A percentile compares a stretch with the other conserved stretches of the same genome.
Conservation (phyloP, 2,329 filamentous ascomycete species). For the Lasiodiplodia theobromae region DNA sequence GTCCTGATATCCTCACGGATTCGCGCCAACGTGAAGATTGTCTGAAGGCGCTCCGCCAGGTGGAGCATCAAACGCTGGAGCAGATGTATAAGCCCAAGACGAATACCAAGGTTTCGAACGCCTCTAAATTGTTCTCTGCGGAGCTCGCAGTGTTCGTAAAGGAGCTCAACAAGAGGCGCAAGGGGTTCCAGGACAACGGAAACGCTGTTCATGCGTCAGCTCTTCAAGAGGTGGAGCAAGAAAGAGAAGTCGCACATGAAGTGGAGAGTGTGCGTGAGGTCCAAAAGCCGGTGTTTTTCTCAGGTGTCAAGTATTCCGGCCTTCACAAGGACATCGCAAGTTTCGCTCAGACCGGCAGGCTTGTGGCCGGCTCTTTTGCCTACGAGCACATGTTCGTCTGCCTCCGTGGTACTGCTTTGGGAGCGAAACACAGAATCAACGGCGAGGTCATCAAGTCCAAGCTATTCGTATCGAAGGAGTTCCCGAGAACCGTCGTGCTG, state of each 20-base stretch:
- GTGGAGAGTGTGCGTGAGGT: slow-evolving; percentile 64
- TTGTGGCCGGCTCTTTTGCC: slow-evolving; percentile 34
- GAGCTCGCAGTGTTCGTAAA: slow-evolving; percentile 29
- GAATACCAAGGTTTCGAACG: neutral
- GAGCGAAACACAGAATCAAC: slow-evolving; percentile 44
- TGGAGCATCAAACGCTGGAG: slow-evolving; percentile 64
- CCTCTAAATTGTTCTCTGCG: slow-evolving; percentile 30
- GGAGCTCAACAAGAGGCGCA: slow-evolving; percentile 45
- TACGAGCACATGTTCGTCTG: slow-evolving; percentile 13
- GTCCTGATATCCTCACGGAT: slow-evolving; percentile 52
- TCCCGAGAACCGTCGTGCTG: slow-evolving; percentile 54
- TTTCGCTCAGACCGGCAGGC: slow-evolving; percentile 56
- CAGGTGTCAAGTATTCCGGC: slow-evolving; percentile 52
- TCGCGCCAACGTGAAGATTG: slow-evolving; percentile 48
- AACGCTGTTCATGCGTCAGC: slow-evolving; percentile 57
- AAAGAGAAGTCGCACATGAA: slow-evolving; percentile 64
- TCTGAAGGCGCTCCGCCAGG: slow-evolving; percentile 55
- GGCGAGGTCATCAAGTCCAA: slow-evolving; percentile 34
- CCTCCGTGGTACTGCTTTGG: slow-evolving; percentile 45
- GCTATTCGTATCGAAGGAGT: slow-evolving; percentile 57
- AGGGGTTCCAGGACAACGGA: slow-evolving; percentile 53
- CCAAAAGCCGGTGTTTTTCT: slow-evolving; percentile 55
- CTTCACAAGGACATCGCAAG: slow-evolving; percentile 56
- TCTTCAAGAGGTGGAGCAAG: slow-evolving; percentile 65
- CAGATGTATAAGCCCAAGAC: slow-evolving; percentile 62